These are phyloP conservation scores for Lactarius sanguifluus DNA, from an alignment of 768 basidiomycete species.

Conservation along the genomic window DNA sequence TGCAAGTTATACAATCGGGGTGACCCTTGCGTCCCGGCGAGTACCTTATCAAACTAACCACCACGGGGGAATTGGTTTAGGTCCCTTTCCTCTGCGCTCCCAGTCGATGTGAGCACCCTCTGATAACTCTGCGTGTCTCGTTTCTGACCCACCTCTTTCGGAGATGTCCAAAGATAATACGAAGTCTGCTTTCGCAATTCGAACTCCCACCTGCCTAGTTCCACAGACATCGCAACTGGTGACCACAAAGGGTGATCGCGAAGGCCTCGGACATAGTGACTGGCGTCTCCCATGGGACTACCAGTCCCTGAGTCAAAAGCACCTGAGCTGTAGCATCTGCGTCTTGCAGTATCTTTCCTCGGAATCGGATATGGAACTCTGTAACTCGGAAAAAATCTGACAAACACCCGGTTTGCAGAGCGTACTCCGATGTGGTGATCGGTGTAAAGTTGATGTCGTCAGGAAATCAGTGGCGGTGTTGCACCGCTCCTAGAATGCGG, in stretches of 20 bases:
- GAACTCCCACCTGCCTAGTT: background rate
- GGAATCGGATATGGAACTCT: background rate
- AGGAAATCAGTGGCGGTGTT: background rate
- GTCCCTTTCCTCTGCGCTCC: background rate
- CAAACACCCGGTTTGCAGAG: background rate
- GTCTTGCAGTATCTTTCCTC: background rate
- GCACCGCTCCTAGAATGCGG: background rate
- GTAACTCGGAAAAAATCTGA: background rate
- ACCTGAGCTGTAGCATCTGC: background rate
- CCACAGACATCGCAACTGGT: no score
- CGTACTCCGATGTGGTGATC: background rate
- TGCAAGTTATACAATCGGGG: background rate
- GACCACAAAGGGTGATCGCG: background rate
- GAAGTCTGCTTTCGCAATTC: background rate
- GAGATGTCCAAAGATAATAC: background rate
- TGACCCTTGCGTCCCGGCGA: background rate
- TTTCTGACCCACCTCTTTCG: background rate
- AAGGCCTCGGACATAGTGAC: background rate
- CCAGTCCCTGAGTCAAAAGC: background rate
- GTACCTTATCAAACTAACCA: background rate
- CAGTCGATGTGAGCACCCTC: background rate
- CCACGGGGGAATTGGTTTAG: background rate
- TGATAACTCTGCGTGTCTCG: background rate
- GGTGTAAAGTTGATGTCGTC: background rate
- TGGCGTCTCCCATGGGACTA: background rate